Evolutionary conservation across 1,284 basidiomycete genomes (phyloP), one percentile per base, ranked within the genome.

Genomic region (Ceratorhiza oryzae-sativae): DNA sequence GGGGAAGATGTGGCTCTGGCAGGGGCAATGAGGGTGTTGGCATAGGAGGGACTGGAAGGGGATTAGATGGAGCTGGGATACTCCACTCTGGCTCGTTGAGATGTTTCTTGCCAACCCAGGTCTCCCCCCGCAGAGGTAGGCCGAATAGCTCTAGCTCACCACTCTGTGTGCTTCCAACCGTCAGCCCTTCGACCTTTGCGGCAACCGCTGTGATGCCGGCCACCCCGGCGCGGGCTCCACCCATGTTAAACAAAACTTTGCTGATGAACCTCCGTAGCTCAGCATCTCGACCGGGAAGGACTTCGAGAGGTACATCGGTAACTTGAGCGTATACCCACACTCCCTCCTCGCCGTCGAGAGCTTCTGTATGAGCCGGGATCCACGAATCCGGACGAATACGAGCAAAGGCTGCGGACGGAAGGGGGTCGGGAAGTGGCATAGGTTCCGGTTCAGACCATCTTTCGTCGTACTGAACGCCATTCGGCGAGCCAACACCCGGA

Each of bases 241-340:
- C 39, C 10, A 39, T 20, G 32, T 67, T 67, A 51, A 67, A 67
- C 20, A 67, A 12, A 27, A 67, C 63, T 27, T 67, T 67, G 25
- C 63, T 48, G 8, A 67, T 67, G 41, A 67, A 67, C 27, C 45
- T 15, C 20, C 51, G 49, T 42, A 67, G 36, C 36, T 67, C 63
- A 10, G 63, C 12, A 48, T 67, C 51, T 27, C 63, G 32, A 13
- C 63, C 63, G 20, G 63, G 63, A 20, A 67, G 51, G 10, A 67
- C 63, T 8, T n/a, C 63, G 1, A 67, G 51, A 2, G 63, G 63
- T 10, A 67, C 51, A 32, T 67, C 63, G 39, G 12, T 67, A 42
- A 67, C 63, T 32, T 67, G 63, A 30, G 63, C 63, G 13, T 67
- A 51, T 3, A 67, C 63, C 63, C 63, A 67, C 13, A 67, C 63